Evolutionary conservation across 2,329 filamentous ascomycete genomes (phyloP), one percentile per base, ranked within the genome.

Genomic region (Colletotrichum sp.): DNA sequence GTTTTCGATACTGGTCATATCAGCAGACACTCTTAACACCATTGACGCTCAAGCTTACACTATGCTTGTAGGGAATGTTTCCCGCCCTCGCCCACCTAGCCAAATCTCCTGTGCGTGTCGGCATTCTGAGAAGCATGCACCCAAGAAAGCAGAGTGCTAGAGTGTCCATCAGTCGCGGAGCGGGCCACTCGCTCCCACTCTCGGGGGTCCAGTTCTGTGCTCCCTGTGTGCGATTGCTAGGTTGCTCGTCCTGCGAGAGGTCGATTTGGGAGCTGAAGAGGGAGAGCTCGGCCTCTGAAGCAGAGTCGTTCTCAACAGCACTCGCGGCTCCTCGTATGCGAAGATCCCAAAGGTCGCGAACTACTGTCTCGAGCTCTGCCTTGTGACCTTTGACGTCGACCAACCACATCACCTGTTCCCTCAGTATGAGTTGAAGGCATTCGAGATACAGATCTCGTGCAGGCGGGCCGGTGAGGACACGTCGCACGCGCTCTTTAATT

Each of bases 261-360:
- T 79, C 77, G 16, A 84, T 79, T 78, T 86, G 83, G 21, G 85
- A 86, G 78, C 85, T 86, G 78, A 86, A 87, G 61, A 85, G 78
- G 34, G 83, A 82, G 63, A 81, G 78, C 61, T 81, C 81, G 61
- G 71, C 80, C 26, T 81, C 81, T 56, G 77, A 75, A 10, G 77
- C 68, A 26, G 77, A 77, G 16, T 81, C 79, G 24, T 79, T 80
- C 59, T 80, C 81, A 7, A 80, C 81, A 68, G 58, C 80, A 55
- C 16, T 84, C 78, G 81, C 84, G 61, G 83, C 86, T 24, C 85
- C 85, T 48, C 89, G 85, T 4, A 89, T 86, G 7, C 95, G 91
- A 66, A 98, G 85, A 68, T 93, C 89, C 96, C 97, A 99, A 16
- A 99, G 89, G 81, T 98, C 96, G 74, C 92, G 91, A 7, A 97